phyloP scores from a whole-genome alignment of 345 rosid species.

The Salix udensis region DNA sequence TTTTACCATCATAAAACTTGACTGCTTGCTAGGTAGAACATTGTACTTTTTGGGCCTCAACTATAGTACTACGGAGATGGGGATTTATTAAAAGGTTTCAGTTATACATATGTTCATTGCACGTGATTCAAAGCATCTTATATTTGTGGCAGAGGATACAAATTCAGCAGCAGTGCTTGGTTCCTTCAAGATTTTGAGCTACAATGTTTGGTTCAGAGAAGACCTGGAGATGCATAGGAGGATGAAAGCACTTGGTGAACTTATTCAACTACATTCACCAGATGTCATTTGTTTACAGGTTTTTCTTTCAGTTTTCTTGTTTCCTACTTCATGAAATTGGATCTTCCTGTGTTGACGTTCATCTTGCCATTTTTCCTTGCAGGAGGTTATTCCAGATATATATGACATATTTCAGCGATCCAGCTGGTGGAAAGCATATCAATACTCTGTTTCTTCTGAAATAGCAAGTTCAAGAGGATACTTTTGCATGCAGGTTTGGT shows the following conservation, averaged over 20 bases:
- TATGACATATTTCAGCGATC: constrained; percentile 54
- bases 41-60: too few species aligned
- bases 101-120: not conserved
- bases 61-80: too few species aligned
- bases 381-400: constrained; percentile 87
- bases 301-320: not conserved
- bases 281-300: constrained; percentile 94
- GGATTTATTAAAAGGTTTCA: not conserved
- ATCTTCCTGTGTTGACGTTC: not conserved
- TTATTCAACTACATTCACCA: constrained; percentile 76
- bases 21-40: too few species aligned
- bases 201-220: constrained; percentile 97
- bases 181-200: constrained; percentile 72
- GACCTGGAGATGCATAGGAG: constrained; percentile 73
- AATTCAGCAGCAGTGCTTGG: constrained; percentile 26
- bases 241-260: constrained; percentile 79
- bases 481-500: constrained; percentile 78
- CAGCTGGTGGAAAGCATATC: constrained; percentile 84
- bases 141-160: constrained; percentile 34
- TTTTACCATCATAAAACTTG: not conserved
- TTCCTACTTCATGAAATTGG: not conserved
- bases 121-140: not conserved
- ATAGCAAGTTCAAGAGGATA: constrained; percentile 46
- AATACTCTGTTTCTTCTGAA: constrained; percentile 55
- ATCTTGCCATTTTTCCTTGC: constrained; percentile 15